Conservation (phyloP, 1,284 basidiomycete species). For the Quambalaria eucalypti region DNA sequence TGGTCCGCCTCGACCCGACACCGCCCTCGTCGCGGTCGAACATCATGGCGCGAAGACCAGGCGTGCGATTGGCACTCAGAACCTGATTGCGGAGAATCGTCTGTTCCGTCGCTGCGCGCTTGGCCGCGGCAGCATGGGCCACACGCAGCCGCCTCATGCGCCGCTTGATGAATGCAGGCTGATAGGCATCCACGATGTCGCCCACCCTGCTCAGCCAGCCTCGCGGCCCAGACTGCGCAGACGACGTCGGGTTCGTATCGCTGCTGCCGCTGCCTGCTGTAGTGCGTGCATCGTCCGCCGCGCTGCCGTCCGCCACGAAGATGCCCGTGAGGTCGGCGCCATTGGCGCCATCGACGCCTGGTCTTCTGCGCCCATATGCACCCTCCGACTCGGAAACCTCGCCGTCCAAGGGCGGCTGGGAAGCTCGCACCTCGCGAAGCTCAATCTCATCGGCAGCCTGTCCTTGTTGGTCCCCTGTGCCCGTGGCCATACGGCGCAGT, state of each 20-base stretch:
- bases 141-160: slow-evolving; percentile 30
- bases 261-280: slow-evolving; percentile 14
- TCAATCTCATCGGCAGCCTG: background rate
- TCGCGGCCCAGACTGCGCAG: slow-evolving; percentile 14
- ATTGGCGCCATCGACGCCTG: slow-evolving; percentile 2
- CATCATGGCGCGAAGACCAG: slow-evolving; percentile 34
- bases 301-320: slow-evolving; percentile 1
- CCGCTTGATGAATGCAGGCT: slow-evolving; percentile 32
- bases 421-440: background rate
- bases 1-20: background rate
- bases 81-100: slow-evolving; percentile 31
- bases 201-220: slow-evolving; percentile 22
- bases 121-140: slow-evolving; percentile 34
- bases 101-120: slow-evolving; percentile 32
- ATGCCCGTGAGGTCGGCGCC: slow-evolving; percentile 2
- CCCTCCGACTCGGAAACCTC: slow-evolving; percentile 7
- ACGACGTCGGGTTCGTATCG: slow-evolving; percentile 27
- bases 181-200: slow-evolving; percentile 20
- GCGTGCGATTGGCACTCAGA: slow-evolving; percentile 16
- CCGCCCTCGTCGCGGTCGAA: slow-evolving; percentile 10
- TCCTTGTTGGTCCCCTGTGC: background rate
- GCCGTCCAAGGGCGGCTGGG: no score
- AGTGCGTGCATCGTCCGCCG: slow-evolving; percentile 20
- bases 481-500: background rate
- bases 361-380: background rate